Base-by-base conservation (phyloP, 257 asterid genomes). In the Ophiorrhiza pumila region DNA sequence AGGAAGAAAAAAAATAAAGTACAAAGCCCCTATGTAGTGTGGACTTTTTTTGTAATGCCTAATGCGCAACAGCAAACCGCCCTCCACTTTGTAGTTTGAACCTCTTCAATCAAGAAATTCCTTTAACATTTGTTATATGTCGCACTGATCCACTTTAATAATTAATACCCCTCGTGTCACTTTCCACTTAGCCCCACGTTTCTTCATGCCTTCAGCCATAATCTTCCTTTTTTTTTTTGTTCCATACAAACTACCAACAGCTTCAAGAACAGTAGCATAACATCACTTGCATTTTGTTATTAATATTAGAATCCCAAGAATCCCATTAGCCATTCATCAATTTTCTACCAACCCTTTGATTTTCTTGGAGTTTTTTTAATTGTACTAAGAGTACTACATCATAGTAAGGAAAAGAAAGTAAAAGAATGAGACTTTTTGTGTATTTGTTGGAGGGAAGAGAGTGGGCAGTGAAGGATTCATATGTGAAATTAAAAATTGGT, bases 361-460 rank as follows among this genome's bases (percentile, higher is more conserved):
- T 57, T 57, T 57, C 2, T 34, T 57, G 11, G 39, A 56, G 12
- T 25, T 27, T 27, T 57, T 42, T 42, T n/a, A 22, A 0, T 53
- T 53, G 59, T 53, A n/a, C n/a, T n/a, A n/a, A n/a, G n/a, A n/a
- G n/a, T n/a, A n/a, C n/a, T n/a, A n/a, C n/a, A n/a, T n/a, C n/a
- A n/a, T n/a, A n/a, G n/a, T n/a, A n/a, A n/a, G n/a, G n/a, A n/a
- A n/a, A n/a, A n/a, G n/a, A n/a, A n/a, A n/a, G 52, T 32, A 20
- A 3, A 20, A 4, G 27, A 75, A 93, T 91, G 96, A 87, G 87
- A 80, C 80, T 93, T 23, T 87, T 63, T 75, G 97, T 90, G 74
- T 87, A 82, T 74, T 64, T 93, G 78, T 65, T 88, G 66, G 93
- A 91, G 76, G 98, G 96, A 2, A 79, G 86, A 47, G 94, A 87